Evolutionary conservation across 495 filamentous ascomycete species (phyloP).

Genomic region (Annulohypoxylon bovei): DNA sequence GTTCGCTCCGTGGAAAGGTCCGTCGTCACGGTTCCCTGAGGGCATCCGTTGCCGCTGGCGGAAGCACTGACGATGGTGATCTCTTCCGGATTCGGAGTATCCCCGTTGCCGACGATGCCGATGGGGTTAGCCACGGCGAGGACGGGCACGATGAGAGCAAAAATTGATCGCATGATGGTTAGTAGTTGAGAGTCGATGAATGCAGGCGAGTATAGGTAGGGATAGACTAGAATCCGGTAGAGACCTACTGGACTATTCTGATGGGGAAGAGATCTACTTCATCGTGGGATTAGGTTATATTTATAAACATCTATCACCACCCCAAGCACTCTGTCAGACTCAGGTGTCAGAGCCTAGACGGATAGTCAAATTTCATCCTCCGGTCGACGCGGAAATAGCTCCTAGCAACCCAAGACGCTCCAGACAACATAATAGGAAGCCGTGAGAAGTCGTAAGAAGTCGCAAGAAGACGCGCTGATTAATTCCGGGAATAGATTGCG

Average conservation of each 20-base stretch:
- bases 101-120: slow-evolving; percentile 46
- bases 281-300: slow-evolving; percentile 43
- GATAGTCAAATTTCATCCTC: neutral
- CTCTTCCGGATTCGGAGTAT: slow-evolving; percentile 51
- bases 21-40: slow-evolving; percentile 60
- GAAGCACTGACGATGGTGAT: slow-evolving; percentile 65
- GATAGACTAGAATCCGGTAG: slow-evolving; percentile 19
- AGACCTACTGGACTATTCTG: slow-evolving; percentile 30
- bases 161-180: slow-evolving; percentile 58
- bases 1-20: slow-evolving; percentile 62
- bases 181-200: slow-evolving; percentile 12
- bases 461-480: slow-evolving; percentile 30
- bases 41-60: slow-evolving; percentile 69
- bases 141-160: slow-evolving; percentile 56
- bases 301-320: slow-evolving; percentile 47
- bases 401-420: slow-evolving; percentile 17
- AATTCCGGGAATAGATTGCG: slow-evolving; percentile 35
- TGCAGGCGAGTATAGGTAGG: slow-evolving; percentile 8
- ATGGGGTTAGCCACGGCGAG: slow-evolving; percentile 59
- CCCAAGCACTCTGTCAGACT: neutral
- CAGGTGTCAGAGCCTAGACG: neutral
- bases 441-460: slow-evolving; percentile 26
- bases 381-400: slow-evolving; percentile 14
- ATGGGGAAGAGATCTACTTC: slow-evolving; percentile 43
- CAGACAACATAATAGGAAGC: slow-evolving; percentile 32